phyloP scores from a whole-genome alignment of 2,329 filamentous ascomycete genomes.

The Fusarium chlamydosporum region DNA sequence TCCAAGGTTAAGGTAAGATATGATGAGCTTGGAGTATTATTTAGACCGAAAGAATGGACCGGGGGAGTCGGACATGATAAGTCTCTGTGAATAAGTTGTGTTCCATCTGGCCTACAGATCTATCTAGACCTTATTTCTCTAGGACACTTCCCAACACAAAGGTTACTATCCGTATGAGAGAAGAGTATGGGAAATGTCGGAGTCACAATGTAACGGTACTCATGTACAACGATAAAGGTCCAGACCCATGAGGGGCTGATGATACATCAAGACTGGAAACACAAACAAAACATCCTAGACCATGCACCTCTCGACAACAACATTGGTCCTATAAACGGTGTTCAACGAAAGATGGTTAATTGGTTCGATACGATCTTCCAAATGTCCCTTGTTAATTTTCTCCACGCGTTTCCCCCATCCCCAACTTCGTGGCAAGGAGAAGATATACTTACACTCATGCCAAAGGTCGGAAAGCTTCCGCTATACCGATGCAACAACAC shows the following conservation, averaged over 20 bases:
- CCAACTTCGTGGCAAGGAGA: constrained; percentile 17
- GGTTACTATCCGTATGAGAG: neutral
- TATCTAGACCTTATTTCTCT: neutral
- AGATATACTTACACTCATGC: neutral
- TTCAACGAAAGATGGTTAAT: neutral
- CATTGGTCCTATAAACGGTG: constrained; percentile 1
- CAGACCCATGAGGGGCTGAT: constrained; percentile 11
- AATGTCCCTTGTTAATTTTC: neutral
- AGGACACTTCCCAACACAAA: neutral
- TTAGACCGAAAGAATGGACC: neutral
- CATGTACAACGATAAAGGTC: constrained; percentile 10
- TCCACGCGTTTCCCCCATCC: constrained; percentile 16
- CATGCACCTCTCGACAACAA: neutral
- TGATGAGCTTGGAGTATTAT: too few species aligned
- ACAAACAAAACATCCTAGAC: constrained; percentile 5
- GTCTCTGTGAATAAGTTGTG: neutral
- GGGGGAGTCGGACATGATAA: neutral
- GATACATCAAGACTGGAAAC: constrained; percentile 3
- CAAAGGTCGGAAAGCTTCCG: constrained; percentile 15
- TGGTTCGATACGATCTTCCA: constrained; percentile 19
- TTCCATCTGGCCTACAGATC: neutral
- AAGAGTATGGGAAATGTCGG: constrained; percentile 11
- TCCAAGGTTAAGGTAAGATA: neutral
- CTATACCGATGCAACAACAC: neutral
- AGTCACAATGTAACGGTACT: constrained; percentile 23